Base-by-base conservation (phyloP, 1,139 yeast genomes). In the Hanseniaspora uvarum region DNA sequence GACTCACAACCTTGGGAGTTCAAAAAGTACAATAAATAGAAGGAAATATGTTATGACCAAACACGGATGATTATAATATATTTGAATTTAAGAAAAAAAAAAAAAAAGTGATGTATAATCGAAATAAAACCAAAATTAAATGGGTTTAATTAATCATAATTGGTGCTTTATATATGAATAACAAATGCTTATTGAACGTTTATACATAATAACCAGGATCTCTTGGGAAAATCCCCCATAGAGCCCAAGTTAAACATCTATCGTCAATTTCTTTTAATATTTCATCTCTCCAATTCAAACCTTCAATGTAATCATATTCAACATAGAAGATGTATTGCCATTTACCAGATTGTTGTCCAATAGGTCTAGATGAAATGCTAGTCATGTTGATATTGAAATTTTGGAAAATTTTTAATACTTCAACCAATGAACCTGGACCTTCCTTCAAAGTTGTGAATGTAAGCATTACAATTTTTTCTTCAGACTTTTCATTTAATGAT, bases 1-100 rank as follows among this genome's bases (percentile, higher is more conserved):
- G 98, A 92, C 71, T 89, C 86, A 70, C 81, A 87, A 61, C 95
- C 87, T 56, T 94, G 99, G 97, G 81, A 81, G 52, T 79, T 81
- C 66, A 94, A 87, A 63, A 83, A 86, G 73, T 80, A 84, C 68
- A 95, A 95, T 53, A 74, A 47, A 44, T 58, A 48, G 26, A 30
- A n/a, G 10, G 3, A 12, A 34, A 34, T n/a, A 34, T 34, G 37
- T 34, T 53, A 24, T 31, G 24, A 12, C 14, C 28, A 34, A 10
- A 28, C 11, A 34, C 37, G 37, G 37, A 34, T n/a, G 37, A 34
- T 16, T 34, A 34, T 34, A 5, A 5, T n/a, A n/a, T 34, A 3
- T 34, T n/a, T 34, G n/a, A n/a, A n/a, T n/a, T n/a, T n/a, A n/a
- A n/a, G n/a, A n/a, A n/a, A n/a, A n/a, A n/a, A n/a, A n/a, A n/a